Conservation (phyloP, 2,329 filamentous ascomycete species). For the Emergomyces orientalis region DNA sequence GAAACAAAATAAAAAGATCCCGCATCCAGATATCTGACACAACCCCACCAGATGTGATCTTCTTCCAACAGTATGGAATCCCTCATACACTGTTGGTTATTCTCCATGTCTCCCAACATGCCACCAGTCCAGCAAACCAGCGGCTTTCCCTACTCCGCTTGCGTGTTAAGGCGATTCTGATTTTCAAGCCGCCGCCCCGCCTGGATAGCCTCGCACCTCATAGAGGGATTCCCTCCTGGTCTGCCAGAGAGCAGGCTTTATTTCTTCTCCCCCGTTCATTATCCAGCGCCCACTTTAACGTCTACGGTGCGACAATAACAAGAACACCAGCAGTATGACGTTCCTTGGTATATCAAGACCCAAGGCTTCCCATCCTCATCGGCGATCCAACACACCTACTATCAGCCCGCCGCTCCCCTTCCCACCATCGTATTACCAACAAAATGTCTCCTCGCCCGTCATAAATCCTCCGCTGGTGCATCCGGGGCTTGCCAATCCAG, state of each 20-base stretch:
- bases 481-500: neutral
- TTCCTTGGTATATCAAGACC: slow-evolving; percentile 3
- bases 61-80: neutral
- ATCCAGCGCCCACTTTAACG: neutral
- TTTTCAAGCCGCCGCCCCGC: neutral
- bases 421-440: neutral
- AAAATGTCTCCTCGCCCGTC: slow-evolving; percentile 1
- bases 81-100: neutral
- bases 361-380: neutral
- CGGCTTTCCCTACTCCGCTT: neutral
- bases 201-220: neutral
- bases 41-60: neutral
- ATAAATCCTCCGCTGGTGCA: neutral
- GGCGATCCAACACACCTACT: slow-evolving; percentile 3
- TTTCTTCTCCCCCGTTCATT: neutral
- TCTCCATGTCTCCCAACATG: neutral
- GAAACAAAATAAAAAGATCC: neutral
- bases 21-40: neutral
- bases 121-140: neutral
- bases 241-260: neutral
- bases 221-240: neutral
- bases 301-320: neutral
- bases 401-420: slow-evolving; percentile 5
- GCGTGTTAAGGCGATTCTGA: neutral
- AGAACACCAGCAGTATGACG: neutral